These are phyloP conservation scores for Dipodascus geniculatus DNA, from an alignment of 805 yeast genomes.

Conservation along the genomic window DNA sequence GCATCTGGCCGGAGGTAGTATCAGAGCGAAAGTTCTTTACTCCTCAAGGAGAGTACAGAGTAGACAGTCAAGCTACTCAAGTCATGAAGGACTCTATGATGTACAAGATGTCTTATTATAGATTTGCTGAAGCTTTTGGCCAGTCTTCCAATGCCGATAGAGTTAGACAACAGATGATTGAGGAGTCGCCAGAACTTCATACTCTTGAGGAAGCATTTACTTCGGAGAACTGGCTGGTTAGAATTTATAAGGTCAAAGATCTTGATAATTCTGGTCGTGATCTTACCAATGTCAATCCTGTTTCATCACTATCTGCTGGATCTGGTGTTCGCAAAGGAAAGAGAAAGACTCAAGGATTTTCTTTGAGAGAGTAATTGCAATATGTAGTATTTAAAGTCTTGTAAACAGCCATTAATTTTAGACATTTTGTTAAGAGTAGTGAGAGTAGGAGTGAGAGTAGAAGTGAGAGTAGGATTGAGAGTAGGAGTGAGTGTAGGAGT, in stretches of 20 bases:
- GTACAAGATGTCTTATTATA: slow-evolving; percentile 90
- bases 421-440: too few species aligned
- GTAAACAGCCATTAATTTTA: background rate
- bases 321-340: background rate
- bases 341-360: background rate
- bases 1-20: slow-evolving; percentile 99
- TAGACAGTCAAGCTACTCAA: slow-evolving; percentile 69
- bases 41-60: slow-evolving; percentile 73
- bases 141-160: slow-evolving; percentile 49
- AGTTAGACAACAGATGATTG: slow-evolving; percentile 73
- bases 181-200: slow-evolving; percentile 41
- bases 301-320: background rate
- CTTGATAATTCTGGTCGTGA: slow-evolving; percentile 74
- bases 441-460: too few species aligned
- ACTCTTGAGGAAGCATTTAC: slow-evolving; percentile 91
- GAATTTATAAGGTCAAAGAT: slow-evolving; percentile 87
- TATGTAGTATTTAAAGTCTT: too few species aligned
- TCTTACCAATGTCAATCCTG: background rate
- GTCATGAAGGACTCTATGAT: slow-evolving; percentile 83
- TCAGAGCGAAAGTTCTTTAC: slow-evolving; percentile 78
- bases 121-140: slow-evolving; percentile 51
- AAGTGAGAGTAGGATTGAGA: too few species aligned
- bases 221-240: slow-evolving; percentile 91
- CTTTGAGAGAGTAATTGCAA: background rate
- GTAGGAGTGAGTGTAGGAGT: too few species aligned